These are phyloP conservation scores for Albatrellus ellisii DNA, from an alignment of 768 basidiomycete species.

Conservation along the genomic window DNA sequence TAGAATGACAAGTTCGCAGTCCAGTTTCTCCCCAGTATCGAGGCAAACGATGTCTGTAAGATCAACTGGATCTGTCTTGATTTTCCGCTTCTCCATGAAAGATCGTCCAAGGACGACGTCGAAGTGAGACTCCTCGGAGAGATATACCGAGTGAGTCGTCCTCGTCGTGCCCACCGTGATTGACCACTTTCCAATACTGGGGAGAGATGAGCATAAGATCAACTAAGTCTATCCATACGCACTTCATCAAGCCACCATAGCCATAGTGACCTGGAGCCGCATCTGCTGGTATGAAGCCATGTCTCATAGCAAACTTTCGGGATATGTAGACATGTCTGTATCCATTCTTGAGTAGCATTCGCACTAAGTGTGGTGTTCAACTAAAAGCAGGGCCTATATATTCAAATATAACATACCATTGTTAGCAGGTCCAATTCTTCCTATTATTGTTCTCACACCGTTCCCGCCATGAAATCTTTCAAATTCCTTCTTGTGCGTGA, in stretches of 20 bases:
- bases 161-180: slow-evolving; percentile 46
- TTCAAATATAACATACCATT: slow-evolving; percentile 41
- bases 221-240: slow-evolving; percentile 4
- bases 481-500: slow-evolving; percentile 63
- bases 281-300: slow-evolving; percentile 80
- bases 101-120: slow-evolving; percentile 87
- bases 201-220: neutral
- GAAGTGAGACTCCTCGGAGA: slow-evolving; percentile 92
- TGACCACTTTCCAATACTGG: slow-evolving; percentile 68
- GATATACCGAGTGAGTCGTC: slow-evolving; percentile 49
- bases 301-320: slow-evolving; percentile 76
- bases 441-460: slow-evolving; percentile 86
- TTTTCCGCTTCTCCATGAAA: slow-evolving; percentile 66
- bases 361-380: too few species aligned
- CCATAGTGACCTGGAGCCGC: slow-evolving; percentile 87
- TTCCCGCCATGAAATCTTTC: slow-evolving; percentile 82
- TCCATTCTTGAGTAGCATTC: slow-evolving; percentile 88
- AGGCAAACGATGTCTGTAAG: slow-evolving; percentile 84
- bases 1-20: slow-evolving; percentile 84
- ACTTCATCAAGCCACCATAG: slow-evolving; percentile 79
- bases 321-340: slow-evolving; percentile 94
- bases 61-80: slow-evolving; percentile 73
- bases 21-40: slow-evolving; percentile 86
- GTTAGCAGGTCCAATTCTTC: slow-evolving; percentile 81
- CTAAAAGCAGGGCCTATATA: too few species aligned